These are phyloP conservation scores for Lasiodiplodia gonubiensis DNA, from an alignment of 2,329 filamentous ascomycete genomes.

Conservation along the genomic window DNA sequence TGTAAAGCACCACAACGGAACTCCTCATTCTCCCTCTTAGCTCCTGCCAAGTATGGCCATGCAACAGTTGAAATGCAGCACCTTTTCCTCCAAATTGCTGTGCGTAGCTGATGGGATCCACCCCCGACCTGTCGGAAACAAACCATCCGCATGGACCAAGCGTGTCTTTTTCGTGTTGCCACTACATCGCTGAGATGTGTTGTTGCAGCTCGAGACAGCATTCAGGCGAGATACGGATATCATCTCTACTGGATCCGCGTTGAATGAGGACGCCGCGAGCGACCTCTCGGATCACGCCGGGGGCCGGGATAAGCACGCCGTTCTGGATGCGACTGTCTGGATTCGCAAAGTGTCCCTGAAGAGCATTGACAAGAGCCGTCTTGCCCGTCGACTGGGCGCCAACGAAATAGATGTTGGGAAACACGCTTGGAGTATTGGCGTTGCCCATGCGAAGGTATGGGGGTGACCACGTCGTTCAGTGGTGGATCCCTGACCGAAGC, in stretches of 20 bases:
- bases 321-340: background rate
- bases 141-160: background rate
- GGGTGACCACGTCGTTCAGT: background rate
- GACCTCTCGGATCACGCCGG: background rate
- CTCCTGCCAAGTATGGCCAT: background rate
- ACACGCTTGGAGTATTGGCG: background rate
- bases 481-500: too few species aligned
- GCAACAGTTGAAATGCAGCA: background rate
- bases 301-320: background rate
- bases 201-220: background rate
- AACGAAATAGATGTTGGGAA: background rate
- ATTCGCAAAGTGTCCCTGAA: background rate
- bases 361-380: background rate
- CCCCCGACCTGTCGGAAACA: background rate
- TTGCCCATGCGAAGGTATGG: too few species aligned
- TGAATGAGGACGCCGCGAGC: background rate
- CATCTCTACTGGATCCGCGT: background rate
- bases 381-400: background rate
- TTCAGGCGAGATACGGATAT: background rate
- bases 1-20: background rate
- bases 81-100: background rate
- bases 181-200: background rate
- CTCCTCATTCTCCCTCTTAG: background rate
- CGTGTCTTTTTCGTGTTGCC: background rate
- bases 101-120: background rate